Percentiles rank a stretch among this genome's conserved stretches.
phyloP scores from a whole-genome alignment of 768 basidiomycete species.

The Lentinus brumalis region DNA sequence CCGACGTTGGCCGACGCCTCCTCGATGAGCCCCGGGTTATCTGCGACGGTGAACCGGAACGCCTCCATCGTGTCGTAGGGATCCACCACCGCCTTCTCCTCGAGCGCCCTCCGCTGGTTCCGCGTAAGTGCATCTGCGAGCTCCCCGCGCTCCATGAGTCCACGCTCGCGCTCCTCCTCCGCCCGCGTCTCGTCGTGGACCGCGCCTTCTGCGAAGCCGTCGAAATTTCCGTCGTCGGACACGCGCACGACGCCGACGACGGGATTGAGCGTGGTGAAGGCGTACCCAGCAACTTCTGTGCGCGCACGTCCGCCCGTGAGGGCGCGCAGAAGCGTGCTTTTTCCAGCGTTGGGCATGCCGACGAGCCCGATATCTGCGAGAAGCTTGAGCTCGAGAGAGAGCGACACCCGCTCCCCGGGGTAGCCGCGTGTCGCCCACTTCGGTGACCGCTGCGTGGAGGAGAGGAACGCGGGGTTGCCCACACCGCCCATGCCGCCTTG shows the following conservation, averaged over 20 bases:
- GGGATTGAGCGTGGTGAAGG: slow-evolving; percentile 95
- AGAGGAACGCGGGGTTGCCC: slow-evolving; percentile 87
- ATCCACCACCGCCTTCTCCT: slow-evolving; percentile 3
- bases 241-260: slow-evolving; percentile 90
- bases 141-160: slow-evolving; percentile 52
- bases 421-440: slow-evolving; percentile 84
- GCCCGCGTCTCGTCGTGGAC: slow-evolving; percentile 69
- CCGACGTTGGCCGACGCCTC: slow-evolving; percentile 88
- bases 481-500: slow-evolving; percentile 79
- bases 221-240: slow-evolving; percentile 74
- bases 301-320: slow-evolving; percentile 84
- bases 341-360: slow-evolving; percentile 93
- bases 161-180: slow-evolving; percentile 50
- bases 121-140: slow-evolving; percentile 52
- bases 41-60: slow-evolving; percentile 93
- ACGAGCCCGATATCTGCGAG: slow-evolving; percentile 95
- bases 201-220: slow-evolving; percentile 52
- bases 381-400: slow-evolving; percentile 91
- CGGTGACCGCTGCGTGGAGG: slow-evolving; percentile 71
- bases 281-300: slow-evolving; percentile 85
- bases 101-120: slow-evolving; percentile 39
- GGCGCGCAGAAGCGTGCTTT: slow-evolving; percentile 89
- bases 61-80: slow-evolving; percentile 48
- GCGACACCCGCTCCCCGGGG: slow-evolving; percentile 73
- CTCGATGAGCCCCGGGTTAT: slow-evolving; percentile 92